Base-by-base conservation (phyloP, 2,329 filamentous ascomycete genomes). In the Beauveria scarabaeidicola region DNA sequence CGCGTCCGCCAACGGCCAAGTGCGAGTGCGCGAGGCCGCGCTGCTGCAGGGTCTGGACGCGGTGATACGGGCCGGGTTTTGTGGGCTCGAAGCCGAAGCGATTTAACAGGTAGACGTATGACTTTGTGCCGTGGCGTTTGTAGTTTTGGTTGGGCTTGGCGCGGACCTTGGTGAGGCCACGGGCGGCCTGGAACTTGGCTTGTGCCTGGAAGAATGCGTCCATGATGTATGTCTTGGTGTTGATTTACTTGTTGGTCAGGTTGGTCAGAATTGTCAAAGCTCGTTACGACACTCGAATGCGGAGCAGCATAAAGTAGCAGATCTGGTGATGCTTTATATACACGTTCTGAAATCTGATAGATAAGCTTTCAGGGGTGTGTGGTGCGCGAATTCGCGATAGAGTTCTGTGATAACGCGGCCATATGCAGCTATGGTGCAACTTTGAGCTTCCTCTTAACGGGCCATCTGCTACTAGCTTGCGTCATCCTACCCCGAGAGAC, bases 91-190 rank as follows among this genome's bases (percentile, higher is more conserved):
- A 58, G 38, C 55, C 47, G 38, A 58, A 58, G 25, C 47, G 55
- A 27, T 58, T 58, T 11, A 58, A 8, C n/a, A 58, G 55, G 47
- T 58, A 58, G 23, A 58, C 55, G 38, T 58, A 58, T 8, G 47
- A 58, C 55, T 58, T 58, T 11, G 47, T 58, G 44, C 55, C 47
- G 25, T 58, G 55, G 23, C 55, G 55, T 23, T 58, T 51, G 38
- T 58, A 58, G 38, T 58, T 51, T 32, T 52, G 36, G 38, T 58
- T 58, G n/a, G 55, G 55, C n/a, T 13, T 8, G n/a, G 55, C 55
- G 36, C 55, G 46, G 23, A 58, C 32, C 55, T 58, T 58, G 23
- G 46, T 23, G n/a, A 58, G 55, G 8, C 55, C 55, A 25, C 38
- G 38, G 2, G 55, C 25, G 11, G 55, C 55, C 32, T 58, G 55